These are phyloP conservation scores for Colletotrichum somersetense DNA, from an alignment of 2,329 filamentous ascomycete genomes.

Conservation along the genomic window DNA sequence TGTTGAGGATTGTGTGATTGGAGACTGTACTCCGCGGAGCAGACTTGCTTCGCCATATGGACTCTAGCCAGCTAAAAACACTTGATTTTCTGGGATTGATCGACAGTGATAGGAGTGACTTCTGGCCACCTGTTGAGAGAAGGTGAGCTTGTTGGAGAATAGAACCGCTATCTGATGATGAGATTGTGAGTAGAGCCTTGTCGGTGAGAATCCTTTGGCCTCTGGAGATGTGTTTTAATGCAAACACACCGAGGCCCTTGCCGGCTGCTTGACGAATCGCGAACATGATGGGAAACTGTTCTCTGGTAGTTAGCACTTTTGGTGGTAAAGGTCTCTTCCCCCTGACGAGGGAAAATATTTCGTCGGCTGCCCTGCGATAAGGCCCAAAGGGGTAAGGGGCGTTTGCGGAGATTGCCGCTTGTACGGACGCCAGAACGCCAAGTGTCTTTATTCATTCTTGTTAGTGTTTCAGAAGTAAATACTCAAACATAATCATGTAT, in stretches of 20 bases:
- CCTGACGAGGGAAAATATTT: constrained; percentile 16
- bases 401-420: constrained; percentile 18
- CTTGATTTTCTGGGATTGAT: constrained; percentile 27
- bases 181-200: constrained; percentile 33
- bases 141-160: constrained; percentile 21
- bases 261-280: constrained; percentile 30
- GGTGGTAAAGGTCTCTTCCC: neutral
- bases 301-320: neutral
- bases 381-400: constrained; percentile 29
- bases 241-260: constrained; percentile 39
- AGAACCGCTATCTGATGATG: constrained; percentile 25
- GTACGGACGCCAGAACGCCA: neutral
- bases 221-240: constrained; percentile 13
- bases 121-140: constrained; percentile 14
- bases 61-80: constrained; percentile 34
- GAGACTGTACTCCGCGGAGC: constrained; percentile 10
- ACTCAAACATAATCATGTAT: neutral
- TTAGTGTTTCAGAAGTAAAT: neutral
- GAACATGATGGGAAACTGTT: constrained; percentile 14
- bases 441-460: neutral
- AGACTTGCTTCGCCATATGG: constrained; percentile 36
- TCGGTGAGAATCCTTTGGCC: constrained; percentile 37
- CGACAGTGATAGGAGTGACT: constrained; percentile 26
- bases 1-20: constrained; percentile 39
- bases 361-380: constrained; percentile 3